These are phyloP conservation scores for Cyclocybe aegerita DNA, from an alignment of 768 basidiomycete genomes.

Conservation along the genomic window DNA sequence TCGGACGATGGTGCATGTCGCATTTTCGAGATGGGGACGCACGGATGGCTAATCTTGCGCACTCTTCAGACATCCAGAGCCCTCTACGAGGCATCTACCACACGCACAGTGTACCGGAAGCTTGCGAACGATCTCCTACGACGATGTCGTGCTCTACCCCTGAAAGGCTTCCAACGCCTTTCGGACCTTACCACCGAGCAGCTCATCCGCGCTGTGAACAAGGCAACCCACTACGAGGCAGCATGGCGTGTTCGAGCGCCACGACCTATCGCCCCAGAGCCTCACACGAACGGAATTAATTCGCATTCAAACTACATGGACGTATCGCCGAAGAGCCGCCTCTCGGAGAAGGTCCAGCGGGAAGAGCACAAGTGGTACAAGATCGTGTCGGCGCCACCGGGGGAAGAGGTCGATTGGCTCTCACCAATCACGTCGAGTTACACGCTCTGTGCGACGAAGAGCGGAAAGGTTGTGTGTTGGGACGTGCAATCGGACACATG, in stretches of 20 bases:
- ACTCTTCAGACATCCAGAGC: slow-evolving; percentile 58
- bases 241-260: slow-evolving; percentile 65
- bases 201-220: slow-evolving; percentile 63
- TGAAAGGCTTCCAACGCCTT: slow-evolving; percentile 68
- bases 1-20: background rate
- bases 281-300: slow-evolving; percentile 28
- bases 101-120: slow-evolving; percentile 66
- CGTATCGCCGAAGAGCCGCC: slow-evolving; percentile 11
- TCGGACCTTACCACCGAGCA: slow-evolving; percentile 62
- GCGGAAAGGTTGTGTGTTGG: slow-evolving; percentile 77
- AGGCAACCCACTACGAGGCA: slow-evolving; percentile 57
- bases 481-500: slow-evolving; percentile 61
- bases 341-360: slow-evolving; percentile 12
- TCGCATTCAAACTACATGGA: slow-evolving; percentile 40
- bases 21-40: background rate
- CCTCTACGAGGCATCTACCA: slow-evolving; percentile 58
- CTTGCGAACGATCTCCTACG: slow-evolving; percentile 62
- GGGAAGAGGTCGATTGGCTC: slow-evolving; percentile 73
- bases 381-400: slow-evolving; percentile 63
- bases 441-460: slow-evolving; percentile 76
- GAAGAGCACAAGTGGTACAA: slow-evolving; percentile 56
- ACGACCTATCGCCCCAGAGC: slow-evolving; percentile 39
- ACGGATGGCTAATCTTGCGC: slow-evolving; percentile 6
- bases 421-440: slow-evolving; percentile 77
- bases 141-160: slow-evolving; percentile 65